A percentile compares a stretch with the other conserved stretches of the same genome.
Evolutionary conservation across 768 basidiomycete species (phyloP).

Genomic region (Mycena crocata): DNA sequence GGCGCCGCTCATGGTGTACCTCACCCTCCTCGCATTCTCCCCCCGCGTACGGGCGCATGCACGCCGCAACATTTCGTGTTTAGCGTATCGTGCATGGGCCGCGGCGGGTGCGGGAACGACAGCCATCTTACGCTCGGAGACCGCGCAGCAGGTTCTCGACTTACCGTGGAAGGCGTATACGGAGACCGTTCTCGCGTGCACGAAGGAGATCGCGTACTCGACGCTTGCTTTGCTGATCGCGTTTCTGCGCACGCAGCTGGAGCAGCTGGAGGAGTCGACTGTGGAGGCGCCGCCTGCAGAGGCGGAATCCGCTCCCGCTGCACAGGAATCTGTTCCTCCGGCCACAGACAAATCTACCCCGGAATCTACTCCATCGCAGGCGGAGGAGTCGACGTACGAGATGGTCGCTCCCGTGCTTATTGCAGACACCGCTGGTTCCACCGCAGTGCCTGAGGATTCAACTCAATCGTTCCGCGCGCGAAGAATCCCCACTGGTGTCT

Average conservation of each 20-base stretch:
- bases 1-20: background rate
- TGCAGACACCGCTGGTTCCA: background rate
- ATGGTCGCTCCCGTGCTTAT: background rate
- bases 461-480: too few relatives aligned
- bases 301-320: background rate
- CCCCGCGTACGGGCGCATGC: background rate
- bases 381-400: background rate
- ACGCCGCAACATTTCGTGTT: background rate
- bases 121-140: background rate
- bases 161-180: background rate
- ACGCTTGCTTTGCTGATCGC: background rate
- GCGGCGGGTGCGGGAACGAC: background rate
- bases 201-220: background rate
- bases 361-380: background rate
- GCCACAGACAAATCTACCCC: too few relatives aligned
- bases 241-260: background rate
- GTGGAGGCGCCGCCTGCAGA: too few relatives aligned
- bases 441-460: too few relatives aligned
- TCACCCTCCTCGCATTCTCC: background rate
- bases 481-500: too few relatives aligned
- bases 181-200: background rate
- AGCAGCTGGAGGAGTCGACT: too few relatives aligned
- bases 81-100: background rate
- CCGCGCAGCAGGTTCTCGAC: background rate
- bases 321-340: background rate